These are phyloP conservation scores for Microsporum ferrugineum DNA, from an alignment of 2,329 filamentous ascomycete species.

Conservation along the genomic window DNA sequence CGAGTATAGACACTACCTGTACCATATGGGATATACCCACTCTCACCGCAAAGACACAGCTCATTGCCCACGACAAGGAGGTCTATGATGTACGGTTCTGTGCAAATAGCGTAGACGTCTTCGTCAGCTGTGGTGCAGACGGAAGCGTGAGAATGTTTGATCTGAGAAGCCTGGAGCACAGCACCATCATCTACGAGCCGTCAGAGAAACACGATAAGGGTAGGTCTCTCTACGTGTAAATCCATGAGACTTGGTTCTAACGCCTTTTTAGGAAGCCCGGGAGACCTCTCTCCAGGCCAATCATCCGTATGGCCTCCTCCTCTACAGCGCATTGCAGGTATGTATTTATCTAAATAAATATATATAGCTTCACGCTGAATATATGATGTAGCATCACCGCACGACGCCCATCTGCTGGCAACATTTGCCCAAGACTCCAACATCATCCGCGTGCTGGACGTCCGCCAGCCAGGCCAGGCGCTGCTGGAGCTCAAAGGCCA, in stretches of 20 bases:
- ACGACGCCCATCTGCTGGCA: slow-evolving; percentile 90
- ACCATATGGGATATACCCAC: slow-evolving; percentile 99
- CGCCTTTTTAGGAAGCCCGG: slow-evolving; percentile 31
- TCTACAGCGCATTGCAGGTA: slow-evolving; percentile 35
- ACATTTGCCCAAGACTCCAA: slow-evolving; percentile 92
- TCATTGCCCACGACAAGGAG: slow-evolving; percentile 98
- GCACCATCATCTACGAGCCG: slow-evolving; percentile 97
- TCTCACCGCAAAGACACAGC: slow-evolving; percentile 90
- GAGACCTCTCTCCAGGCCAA: slow-evolving; percentile 54
- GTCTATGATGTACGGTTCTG: slow-evolving; percentile 98
- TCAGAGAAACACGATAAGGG: slow-evolving; percentile 67
- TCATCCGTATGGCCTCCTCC: slow-evolving; percentile 47
- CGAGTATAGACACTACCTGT: slow-evolving; percentile 96
- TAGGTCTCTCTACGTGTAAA: slow-evolving; percentile 27
- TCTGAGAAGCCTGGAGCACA: slow-evolving; percentile 87
- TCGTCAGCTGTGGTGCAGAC: slow-evolving; percentile 94
- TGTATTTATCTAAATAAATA: slow-evolving; percentile 9
- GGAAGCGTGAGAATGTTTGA: slow-evolving; percentile 99
- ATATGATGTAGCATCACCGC: slow-evolving; percentile 59
- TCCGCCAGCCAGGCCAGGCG: slow-evolving; percentile 89
- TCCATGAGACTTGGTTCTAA: background rate
- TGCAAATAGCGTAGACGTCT: slow-evolving; percentile 95
- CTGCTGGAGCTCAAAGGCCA: slow-evolving; percentile 88
- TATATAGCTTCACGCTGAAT: background rate
- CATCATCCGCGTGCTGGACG: slow-evolving; percentile 86